phyloP scores from a whole-genome alignment of 306 rosid genomes.

The Ammopiptanthus mongolicus region DNA sequence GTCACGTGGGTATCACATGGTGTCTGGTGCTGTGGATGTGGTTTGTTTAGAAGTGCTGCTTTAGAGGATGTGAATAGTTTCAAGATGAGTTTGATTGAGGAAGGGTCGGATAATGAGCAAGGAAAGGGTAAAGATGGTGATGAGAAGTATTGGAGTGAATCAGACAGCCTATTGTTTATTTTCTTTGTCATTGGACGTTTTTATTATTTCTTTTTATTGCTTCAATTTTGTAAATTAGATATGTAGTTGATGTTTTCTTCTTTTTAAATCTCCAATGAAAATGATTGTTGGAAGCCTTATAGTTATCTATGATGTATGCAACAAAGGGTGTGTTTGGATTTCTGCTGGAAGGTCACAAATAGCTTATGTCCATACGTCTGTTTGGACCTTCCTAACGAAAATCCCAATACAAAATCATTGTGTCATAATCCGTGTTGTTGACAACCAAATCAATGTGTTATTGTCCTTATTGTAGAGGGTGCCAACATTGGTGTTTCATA shows the following conservation, averaged over 20 bases:
- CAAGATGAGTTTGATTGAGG: slow-evolving; percentile 31
- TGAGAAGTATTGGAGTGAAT: slow-evolving; percentile 79
- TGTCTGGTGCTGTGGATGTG: slow-evolving; percentile 61
- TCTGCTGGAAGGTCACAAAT: too few species aligned
- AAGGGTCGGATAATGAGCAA: slow-evolving; percentile 35
- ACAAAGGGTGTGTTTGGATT: too few species aligned
- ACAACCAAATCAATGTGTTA: not conserved
- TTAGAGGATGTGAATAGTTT: slow-evolving; percentile 66
- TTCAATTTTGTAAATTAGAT: not conserved
- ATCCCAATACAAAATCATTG: not conserved
- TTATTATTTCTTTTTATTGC: not conserved
- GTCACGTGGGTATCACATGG: slow-evolving; percentile 70
- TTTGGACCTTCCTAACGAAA: too few species aligned
- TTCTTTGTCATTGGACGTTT: not conserved
- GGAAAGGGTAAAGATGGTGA: slow-evolving; percentile 43
- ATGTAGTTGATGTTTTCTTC: not conserved
- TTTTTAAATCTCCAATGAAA: not conserved
- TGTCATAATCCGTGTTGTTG: not conserved
- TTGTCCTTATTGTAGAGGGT: not conserved
- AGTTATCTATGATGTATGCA: not conserved
- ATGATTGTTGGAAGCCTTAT: not conserved
- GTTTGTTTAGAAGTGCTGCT: slow-evolving; percentile 47
- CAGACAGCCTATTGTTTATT: not conserved
- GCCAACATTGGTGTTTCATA: not conserved
- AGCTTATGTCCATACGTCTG: too few species aligned